Evolutionary conservation across 768 basidiomycete genomes (phyloP).

Genomic region (Epithele typhae): DNA sequence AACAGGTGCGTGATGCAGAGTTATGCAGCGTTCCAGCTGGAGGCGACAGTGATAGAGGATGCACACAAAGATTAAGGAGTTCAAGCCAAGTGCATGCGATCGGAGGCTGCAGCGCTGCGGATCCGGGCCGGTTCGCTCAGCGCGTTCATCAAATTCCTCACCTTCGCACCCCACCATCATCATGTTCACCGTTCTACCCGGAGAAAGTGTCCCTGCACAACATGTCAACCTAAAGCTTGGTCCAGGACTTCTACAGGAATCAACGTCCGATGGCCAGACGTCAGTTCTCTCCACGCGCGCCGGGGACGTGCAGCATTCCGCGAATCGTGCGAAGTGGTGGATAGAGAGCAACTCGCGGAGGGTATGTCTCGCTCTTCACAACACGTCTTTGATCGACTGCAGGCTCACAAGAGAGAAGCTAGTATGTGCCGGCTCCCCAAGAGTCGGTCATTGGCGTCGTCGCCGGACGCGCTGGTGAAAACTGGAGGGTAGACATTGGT

Average conservation of each 20-base stretch:
- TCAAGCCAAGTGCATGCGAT: too few species aligned
- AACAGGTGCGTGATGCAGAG: too few species aligned
- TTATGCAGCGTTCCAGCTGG: too few species aligned
- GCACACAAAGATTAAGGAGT: too few species aligned
- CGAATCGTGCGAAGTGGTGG: slow-evolving; percentile 81
- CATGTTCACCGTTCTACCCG: slow-evolving; percentile 74
- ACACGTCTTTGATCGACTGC: too few species aligned
- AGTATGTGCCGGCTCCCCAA: slow-evolving; percentile 91
- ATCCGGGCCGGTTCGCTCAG: too few species aligned
- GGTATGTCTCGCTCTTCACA: slow-evolving; percentile 43
- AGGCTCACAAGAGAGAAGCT: slow-evolving; percentile 4
- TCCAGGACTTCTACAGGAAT: slow-evolving; percentile 66
- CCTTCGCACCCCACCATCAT: too few species aligned
- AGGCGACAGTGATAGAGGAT: too few species aligned
- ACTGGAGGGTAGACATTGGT: slow-evolving; percentile 92
- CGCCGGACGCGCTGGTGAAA: slow-evolving; percentile 77
- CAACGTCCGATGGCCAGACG: slow-evolving; percentile 27
- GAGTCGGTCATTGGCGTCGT: slow-evolving; percentile 88
- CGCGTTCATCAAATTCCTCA: too few species aligned
- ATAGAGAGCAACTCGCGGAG: slow-evolving; percentile 82
- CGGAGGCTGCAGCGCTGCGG: too few species aligned
- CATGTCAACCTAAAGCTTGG: slow-evolving; percentile 83
- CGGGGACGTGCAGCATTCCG: slow-evolving; percentile 63
- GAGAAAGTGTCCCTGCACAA: slow-evolving; percentile 69
- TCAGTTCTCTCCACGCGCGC: slow-evolving; percentile 60